Evolutionary conservation across 1,139 yeast species (phyloP), one percentile per base, ranked within the genome.

Genomic region (Lizanozyma gosingica): DNA sequence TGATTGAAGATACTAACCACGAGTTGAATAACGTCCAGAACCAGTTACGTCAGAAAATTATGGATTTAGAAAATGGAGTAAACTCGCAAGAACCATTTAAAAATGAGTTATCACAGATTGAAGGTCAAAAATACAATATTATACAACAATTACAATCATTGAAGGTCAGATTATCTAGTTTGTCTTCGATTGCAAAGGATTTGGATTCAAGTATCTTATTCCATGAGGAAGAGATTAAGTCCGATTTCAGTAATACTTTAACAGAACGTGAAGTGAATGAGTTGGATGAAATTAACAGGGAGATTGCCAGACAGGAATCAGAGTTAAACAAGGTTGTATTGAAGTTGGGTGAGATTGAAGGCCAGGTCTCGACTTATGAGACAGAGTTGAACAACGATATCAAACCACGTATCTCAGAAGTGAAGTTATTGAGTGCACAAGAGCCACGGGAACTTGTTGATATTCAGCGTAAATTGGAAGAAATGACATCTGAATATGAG

Each of bases 311-410:
- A 14, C 36, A 49, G 11, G 75, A 70, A 43, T 48, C 41, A 3
- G 47, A 57, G 15, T 56, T 67, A 42, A 65, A 65, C 45, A 46
- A 45, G 2, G 48, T 63, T 1, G 71, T 67, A 0, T 52, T 59
- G 1, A 47, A 55, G 40, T 51, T 62, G n/a, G 47, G 68, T 2
- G 65, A 59, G 14, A 40, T 63, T 17, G 73, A 68, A 42, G 54
- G 67, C 0, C 48, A 50, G 14, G 51, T 65, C 14, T 52, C 63
- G 2, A 53, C 48, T n/a, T 55, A 50, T 39, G 67, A 63, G 42
- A 56, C 66, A 3, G 71, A 66, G 41, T 49, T 68, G 36, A 46
- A 46, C 4, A 57, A 57, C 32, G 63, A 60, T 39, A 62, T 54
- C 40, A 49, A 46, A 32, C 70, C 70, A 0, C 59, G 57, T 41